Evolutionary conservation across 768 basidiomycete species (phyloP).

Genomic region (Cyathus striatus): DNA sequence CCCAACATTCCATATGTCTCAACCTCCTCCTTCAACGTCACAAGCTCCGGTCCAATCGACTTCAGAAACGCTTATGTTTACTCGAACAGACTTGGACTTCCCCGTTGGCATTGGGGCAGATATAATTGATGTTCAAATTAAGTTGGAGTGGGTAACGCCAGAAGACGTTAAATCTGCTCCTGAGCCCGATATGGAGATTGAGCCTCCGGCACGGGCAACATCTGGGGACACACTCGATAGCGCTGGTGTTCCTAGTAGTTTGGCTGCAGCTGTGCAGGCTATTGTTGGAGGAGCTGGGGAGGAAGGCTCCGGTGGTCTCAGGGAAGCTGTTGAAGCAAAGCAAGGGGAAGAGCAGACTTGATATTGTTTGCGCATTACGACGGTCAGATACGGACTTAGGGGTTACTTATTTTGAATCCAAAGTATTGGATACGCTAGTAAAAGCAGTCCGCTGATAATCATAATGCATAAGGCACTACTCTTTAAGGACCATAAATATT

Average conservation of each 20-base stretch:
- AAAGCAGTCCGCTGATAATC: too few species aligned
- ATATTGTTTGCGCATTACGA: too few species aligned
- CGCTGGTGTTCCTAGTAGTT: constrained; percentile 19
- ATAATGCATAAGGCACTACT: too few species aligned
- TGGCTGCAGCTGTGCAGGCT: constrained; percentile 25
- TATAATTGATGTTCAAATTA: constrained; percentile 63
- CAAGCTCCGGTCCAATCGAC: constrained; percentile 9
- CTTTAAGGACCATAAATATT: too few species aligned
- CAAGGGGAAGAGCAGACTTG: constrained; percentile 28
- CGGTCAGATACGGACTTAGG: too few species aligned
- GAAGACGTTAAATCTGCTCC: background rate
- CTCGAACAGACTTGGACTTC: constrained; percentile 70
- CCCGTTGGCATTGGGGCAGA: constrained; percentile 66
- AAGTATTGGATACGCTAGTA: too few species aligned
- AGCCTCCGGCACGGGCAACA: constrained; percentile 19
- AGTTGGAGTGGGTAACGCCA: constrained; percentile 42
- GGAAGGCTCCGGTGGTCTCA: constrained; percentile 5
- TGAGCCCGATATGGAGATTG: constrained; percentile 5
- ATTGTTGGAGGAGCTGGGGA: constrained; percentile 10
- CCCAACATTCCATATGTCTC: constrained; percentile 74
- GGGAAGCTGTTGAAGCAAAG: constrained; percentile 23
- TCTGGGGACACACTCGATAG: constrained; percentile 16
- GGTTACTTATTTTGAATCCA: too few species aligned
- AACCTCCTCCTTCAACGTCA: constrained; percentile 26
- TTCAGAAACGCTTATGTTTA: constrained; percentile 37